These are phyloP conservation scores for Plasmodium vinckei DNA, from an alignment of 169 alveolate genomes.

Conservation along the genomic window DNA sequence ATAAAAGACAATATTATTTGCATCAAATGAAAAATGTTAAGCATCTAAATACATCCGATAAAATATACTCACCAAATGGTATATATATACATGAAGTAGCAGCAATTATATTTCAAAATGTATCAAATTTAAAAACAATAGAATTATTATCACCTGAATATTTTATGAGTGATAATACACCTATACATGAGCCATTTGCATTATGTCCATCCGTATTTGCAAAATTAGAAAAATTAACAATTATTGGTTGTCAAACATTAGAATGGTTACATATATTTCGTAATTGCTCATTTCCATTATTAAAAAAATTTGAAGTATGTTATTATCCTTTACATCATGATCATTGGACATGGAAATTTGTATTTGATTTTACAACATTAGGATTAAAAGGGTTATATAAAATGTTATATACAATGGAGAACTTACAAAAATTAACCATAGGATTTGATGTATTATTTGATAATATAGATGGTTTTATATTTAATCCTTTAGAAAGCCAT, in stretches of 20 bases:
- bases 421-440: slow-evolving; percentile 39
- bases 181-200: slow-evolving; percentile 74
- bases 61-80: slow-evolving; percentile 63
- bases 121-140: slow-evolving; percentile 50
- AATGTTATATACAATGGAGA: slow-evolving; percentile 74
- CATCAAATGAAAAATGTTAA: slow-evolving; percentile 70
- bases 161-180: slow-evolving; percentile 71
- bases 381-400: slow-evolving; percentile 72
- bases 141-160: slow-evolving; percentile 74
- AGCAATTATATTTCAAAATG: slow-evolving; percentile 73
- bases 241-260: slow-evolving; percentile 73
- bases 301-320: slow-evolving; percentile 69
- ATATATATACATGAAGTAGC: slow-evolving; percentile 76
- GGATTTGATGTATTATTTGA: slow-evolving; percentile 75
- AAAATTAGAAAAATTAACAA: slow-evolving; percentile 65
- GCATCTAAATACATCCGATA: slow-evolving; percentile 67
- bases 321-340: slow-evolving; percentile 75
- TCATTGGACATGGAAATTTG: slow-evolving; percentile 76
- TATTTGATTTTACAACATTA: slow-evolving; percentile 63
- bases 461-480: slow-evolving; percentile 49
- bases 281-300: slow-evolving; percentile 70
- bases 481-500: slow-evolving; percentile 70
- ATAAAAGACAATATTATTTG: slow-evolving; percentile 70
- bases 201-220: slow-evolving; percentile 58
- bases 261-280: slow-evolving; percentile 76